Evolutionary conservation across 768 basidiomycete genomes (phyloP).

Genomic region (Xanthoconium purpureum): DNA sequence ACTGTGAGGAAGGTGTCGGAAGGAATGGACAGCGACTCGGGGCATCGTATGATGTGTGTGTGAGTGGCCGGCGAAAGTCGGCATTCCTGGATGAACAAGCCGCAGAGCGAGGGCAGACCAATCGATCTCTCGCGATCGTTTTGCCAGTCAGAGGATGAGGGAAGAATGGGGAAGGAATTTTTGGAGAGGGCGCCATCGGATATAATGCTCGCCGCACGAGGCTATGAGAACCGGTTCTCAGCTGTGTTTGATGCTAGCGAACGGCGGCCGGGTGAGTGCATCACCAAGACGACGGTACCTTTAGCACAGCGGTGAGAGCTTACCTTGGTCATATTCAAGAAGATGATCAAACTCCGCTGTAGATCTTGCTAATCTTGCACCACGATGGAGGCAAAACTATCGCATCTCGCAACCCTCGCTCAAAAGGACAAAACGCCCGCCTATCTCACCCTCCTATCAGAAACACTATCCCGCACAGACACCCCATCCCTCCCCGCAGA

Average conservation of each 20-base stretch:
- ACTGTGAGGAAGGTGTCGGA: constrained; percentile 31
- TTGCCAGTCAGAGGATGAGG: no score
- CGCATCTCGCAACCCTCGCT: constrained; percentile 56
- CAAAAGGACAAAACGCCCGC: constrained; percentile 87
- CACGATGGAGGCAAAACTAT: constrained; percentile 60
- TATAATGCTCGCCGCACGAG: constrained; percentile 7
- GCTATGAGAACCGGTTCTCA: not conserved
- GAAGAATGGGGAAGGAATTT: not conserved
- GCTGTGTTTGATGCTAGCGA: no score
- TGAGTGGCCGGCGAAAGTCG: constrained; percentile 33
- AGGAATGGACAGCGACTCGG: constrained; percentile 28
- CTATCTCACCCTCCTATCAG: constrained; percentile 65
- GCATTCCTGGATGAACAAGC: not conserved
- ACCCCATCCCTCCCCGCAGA: constrained; percentile 46
- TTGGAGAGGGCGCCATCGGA: not conserved
- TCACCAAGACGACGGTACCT: constrained; percentile 25
- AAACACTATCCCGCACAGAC: constrained; percentile 55
- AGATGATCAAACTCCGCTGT: no score
- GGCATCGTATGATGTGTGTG: constrained; percentile 26
- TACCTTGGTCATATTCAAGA: not conserved
- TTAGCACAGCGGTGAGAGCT: not conserved
- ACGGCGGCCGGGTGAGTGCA: not conserved
- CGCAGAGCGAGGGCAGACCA: no score
- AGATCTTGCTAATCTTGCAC: not conserved
- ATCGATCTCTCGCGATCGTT: no score